Evolutionary conservation across 352 stramenopile genomes (phyloP).

Genomic region (Paralagenidium karlingii): DNA sequence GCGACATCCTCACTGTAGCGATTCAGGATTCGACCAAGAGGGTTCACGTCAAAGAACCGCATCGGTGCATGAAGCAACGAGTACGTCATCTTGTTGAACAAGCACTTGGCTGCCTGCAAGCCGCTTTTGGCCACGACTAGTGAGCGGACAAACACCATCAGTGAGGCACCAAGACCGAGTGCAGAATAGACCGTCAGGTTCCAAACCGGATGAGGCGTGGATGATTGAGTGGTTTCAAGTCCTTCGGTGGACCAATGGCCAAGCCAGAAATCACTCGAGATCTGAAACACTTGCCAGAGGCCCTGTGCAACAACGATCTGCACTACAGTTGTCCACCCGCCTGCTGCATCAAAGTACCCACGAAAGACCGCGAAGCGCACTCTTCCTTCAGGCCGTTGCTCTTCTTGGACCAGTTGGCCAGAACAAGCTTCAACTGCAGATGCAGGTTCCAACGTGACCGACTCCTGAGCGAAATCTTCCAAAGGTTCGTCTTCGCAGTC

Average conservation of each 20-base stretch:
- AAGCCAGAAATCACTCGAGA: slow-evolving; percentile 6
- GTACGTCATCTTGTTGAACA: slow-evolving; percentile 16
- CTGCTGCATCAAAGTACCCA: no score
- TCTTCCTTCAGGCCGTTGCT: slow-evolving; percentile 14
- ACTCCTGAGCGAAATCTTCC: neutral
- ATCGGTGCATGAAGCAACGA: slow-evolving; percentile 34
- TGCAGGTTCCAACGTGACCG: neutral
- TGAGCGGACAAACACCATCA: slow-evolving; percentile 5
- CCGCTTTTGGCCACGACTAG: no score
- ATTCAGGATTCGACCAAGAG: slow-evolving; percentile 8
- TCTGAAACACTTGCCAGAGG: slow-evolving; percentile 4
- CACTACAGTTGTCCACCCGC: no score
- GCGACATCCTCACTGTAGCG: slow-evolving; percentile 4
- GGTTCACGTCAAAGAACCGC: slow-evolving; percentile 80
- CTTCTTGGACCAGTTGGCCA: slow-evolving; percentile 14
- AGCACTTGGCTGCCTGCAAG: slow-evolving; percentile 5
- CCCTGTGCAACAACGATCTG: no score
- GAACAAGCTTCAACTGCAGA: neutral
- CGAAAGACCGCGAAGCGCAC: slow-evolving; percentile 21
- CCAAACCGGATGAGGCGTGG: no score
- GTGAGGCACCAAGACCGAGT: slow-evolving; percentile 2
- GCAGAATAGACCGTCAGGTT: slow-evolving; percentile 5
- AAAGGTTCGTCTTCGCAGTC: neutral
- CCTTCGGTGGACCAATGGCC: slow-evolving; percentile 3
- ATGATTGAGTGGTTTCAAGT: no score